phyloP scores from a whole-genome alignment of 257 asterid genomes.

The Petunia secreta region DNA sequence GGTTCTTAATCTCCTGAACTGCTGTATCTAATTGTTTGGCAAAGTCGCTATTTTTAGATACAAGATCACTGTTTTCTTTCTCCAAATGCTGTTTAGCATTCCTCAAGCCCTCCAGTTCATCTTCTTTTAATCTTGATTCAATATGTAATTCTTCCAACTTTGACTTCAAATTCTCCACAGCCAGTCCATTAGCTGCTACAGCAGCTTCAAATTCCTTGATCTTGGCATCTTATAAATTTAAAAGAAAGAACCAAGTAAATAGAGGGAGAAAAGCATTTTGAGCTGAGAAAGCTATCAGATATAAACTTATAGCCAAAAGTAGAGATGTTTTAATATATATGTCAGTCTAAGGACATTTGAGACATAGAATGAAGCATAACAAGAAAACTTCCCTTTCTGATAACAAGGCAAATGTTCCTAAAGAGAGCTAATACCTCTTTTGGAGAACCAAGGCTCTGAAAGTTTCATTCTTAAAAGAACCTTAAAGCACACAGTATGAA shows the following conservation, averaged over 20 bases:
- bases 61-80: constrained; percentile 60
- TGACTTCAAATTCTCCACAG: constrained; percentile 58
- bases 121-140: constrained; percentile 69
- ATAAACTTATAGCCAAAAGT: constrained; percentile 4
- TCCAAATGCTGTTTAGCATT: constrained; percentile 57
- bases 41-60: constrained; percentile 55
- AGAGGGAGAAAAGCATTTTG: constrained; percentile 13
- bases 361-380: constrained; percentile 16
- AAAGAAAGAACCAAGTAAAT: constrained; percentile 16
- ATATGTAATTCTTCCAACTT: constrained; percentile 66
- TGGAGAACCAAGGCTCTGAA: neutral
- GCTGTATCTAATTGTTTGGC: constrained; percentile 60
- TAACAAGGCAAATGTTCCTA: neutral
- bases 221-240: constrained; percentile 52
- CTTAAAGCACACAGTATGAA: constrained; percentile 1
- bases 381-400: constrained; percentile 8
- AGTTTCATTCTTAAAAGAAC: neutral
- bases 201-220: constrained; percentile 66
- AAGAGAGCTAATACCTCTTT: neutral
- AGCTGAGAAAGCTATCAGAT: constrained; percentile 29
- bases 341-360: neutral
- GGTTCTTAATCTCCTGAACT: constrained; percentile 61
- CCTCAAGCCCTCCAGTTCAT: constrained; percentile 50
- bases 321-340: neutral
- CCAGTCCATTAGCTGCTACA: constrained; percentile 52